Base-by-base conservation (phyloP, 805 yeast species). In the Candida easanensis region DNA sequence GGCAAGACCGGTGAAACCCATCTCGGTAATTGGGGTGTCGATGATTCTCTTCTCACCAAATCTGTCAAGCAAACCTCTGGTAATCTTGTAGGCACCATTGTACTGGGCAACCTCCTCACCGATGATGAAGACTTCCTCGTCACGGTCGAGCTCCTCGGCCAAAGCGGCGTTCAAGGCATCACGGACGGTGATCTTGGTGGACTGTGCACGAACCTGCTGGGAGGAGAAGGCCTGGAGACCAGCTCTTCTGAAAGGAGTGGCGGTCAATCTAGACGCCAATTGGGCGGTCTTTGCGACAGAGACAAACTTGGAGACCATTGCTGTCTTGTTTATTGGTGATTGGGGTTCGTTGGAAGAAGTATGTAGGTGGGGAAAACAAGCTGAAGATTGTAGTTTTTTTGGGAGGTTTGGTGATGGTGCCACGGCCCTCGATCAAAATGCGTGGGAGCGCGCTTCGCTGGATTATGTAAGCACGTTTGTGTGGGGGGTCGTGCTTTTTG, bases 61-160 rank as follows among this genome's bases (percentile, higher is more conserved):
- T 71, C 70, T 91, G 51, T 93, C 99, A 61, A 93, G 77, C 52
- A 93, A 77, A 27, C 99, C 99, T 64, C 95, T 83, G 52, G 98
- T 85, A 52, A 93, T 84, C 75, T 93, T 93, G 76, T 93, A 93
- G 48, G 99, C 99, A 74, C 99, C 99, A 65, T 93, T 90, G 73
- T 93, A 93, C 69, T 91, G 98, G 35, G 96, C 99, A 53, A 93
- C 99, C 71, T 93, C 99, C 74, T 93, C 99, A 69, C 99, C 99
- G 79, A 93, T 86, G 57, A 93, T 69, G 76, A 88, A 93, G 35
- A 93, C 98, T 56, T 79, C 84, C 54, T 88, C 93, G 65, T 93
- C 97, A 56, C 91, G 79, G 73, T 91, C 98, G 74, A 93, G 77
- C 72, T 93, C 99, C 73, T 93, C 99, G 45, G 96, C 96, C 69